Evolutionary conservation across 1,284 basidiomycete genomes (phyloP), one percentile per base, ranked within the genome.

Genomic region (Peniophora sp.): DNA sequence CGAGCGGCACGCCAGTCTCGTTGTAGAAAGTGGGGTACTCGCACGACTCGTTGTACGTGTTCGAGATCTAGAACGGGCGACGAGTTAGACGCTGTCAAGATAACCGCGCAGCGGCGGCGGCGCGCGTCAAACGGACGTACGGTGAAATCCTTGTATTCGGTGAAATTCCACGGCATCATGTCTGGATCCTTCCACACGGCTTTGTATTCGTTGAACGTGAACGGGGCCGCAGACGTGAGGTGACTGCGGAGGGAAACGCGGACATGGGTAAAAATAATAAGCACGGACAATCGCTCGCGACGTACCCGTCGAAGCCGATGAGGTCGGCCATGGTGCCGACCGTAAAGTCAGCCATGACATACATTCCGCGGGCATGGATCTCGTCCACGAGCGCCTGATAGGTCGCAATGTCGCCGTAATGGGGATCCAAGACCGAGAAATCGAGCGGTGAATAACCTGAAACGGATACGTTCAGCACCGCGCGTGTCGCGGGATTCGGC

Each of bases 311-410:
- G 59, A 92, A 92, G 41, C 88, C 92, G 61, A 95, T 75, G 56
- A 93, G 73, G 71, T 95, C 92, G 54, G 76, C 78, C 82, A 95
- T 90, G 2, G 92, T 96, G 23, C 92, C 92, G 51, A 95, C 86
- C 0, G 92, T 96, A 62, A 95, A 92, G 69, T 96, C 92, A 24
- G 83, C 75, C 81, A 96, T 92, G 60, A 94, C 66, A 65, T 92
- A 94, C 91, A 96, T 93, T 49, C 83, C 84, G 43, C 80, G 78
- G 0, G 77, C 68, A 61, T 96, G 92, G 32, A 94, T 75, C 47
- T 77, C 76, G 62, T 89, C 83, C 57, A 94, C 83, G 49, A 87
- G 67, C 34, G 73, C 63, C 35, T 77, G 73, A 92, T 92, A 96
- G 55, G 92, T 88, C 20, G 74, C 64, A 52, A 92, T 70, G 11